These are phyloP conservation scores for Amylostereum areolatum DNA, from an alignment of 1,284 basidiomycete genomes.

Conservation along the genomic window DNA sequence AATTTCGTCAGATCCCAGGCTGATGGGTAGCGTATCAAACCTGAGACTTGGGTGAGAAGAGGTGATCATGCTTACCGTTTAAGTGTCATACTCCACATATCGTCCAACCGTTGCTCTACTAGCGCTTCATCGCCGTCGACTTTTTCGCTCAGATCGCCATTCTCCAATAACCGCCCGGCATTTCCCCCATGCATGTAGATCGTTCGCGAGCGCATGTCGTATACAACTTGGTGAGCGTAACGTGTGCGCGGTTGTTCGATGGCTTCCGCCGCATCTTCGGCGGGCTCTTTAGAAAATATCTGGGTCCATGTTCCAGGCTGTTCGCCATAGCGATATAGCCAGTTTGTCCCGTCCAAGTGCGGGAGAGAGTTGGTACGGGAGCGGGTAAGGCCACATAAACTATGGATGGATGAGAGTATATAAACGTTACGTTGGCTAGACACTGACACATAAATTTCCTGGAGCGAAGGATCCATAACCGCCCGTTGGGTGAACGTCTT, in stretches of 20 bases:
- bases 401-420: slow-evolving; percentile 16
- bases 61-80: slow-evolving; percentile 38
- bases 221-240: slow-evolving; percentile 74
- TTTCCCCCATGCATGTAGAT: slow-evolving; percentile 73
- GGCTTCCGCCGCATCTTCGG: not conserved
- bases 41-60: slow-evolving; percentile 3
- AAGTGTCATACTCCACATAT: slow-evolving; percentile 71
- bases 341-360: slow-evolving; percentile 47
- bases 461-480: slow-evolving; percentile 53
- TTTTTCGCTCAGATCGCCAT: slow-evolving; percentile 6
- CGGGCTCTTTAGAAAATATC: slow-evolving; percentile 32
- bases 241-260: slow-evolving; percentile 31
- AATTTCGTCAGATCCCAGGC: slow-evolving; percentile 52
- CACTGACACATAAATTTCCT: slow-evolving; percentile 69
- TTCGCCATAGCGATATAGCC: slow-evolving; percentile 57
- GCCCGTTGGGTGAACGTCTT: slow-evolving; percentile 68
- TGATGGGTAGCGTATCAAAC: slow-evolving; percentile 18
- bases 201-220: slow-evolving; percentile 48
- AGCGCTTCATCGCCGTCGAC: slow-evolving; percentile 13
- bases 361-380: slow-evolving; percentile 33
- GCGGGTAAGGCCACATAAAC: slow-evolving; percentile 55
- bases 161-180: slow-evolving; percentile 30
- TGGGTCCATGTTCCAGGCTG: slow-evolving; percentile 59
- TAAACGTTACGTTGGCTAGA: slow-evolving; percentile 1
- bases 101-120: slow-evolving; percentile 52